Evolutionary conservation across 306 rosid genomes (phyloP), one percentile per base, ranked within the genome.

Genomic region (Bauhinia variegata): DNA sequence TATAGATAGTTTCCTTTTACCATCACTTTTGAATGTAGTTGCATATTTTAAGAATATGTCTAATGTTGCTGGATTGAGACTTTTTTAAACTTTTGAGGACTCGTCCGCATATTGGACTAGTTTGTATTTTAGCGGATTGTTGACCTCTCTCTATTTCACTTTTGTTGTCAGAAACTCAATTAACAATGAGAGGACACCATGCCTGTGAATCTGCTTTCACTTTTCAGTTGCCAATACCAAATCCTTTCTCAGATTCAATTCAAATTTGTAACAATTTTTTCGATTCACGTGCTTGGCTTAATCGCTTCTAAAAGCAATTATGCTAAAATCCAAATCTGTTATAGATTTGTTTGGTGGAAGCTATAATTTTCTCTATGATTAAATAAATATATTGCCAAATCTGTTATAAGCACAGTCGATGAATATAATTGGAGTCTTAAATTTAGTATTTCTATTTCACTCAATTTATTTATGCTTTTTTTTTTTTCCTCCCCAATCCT

Each of bases 121-220:
- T 48, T 38, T 65, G 66, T 65, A 51, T 11, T 14, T 1, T 44
- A 23, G 59, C 33, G 18, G 33, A 19, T 36, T 55, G 1, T 11
- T 30, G 3, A 1, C 60, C 10, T 11, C 13, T 44, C 16, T 17
- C n/a, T n/a, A n/a, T n/a, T n/a, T n/a, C n/a, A n/a, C n/a, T n/a
- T n/a, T 9, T 39, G 38, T 0, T 73, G 79, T 68, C 83, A 78
- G 79, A 68, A 79, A 68, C 33, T 68, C 73, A 68, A 30, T 17
- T 17, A 56, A 56, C 54, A 62, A 68, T 75, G 75, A 78, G 79
- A 73, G 11, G 71, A 60, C 28, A 23, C 28, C 28, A 23, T 36
- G 68, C 70, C 11, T 67, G 75, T 62, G 65, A 60, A 11, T 2
- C 17, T 18, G 42, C 16, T 67, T 60, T 42, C 64, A 17, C 74